Base-by-base conservation (phyloP, 257 asterid genomes). In the Leptodermis oblonga region DNA sequence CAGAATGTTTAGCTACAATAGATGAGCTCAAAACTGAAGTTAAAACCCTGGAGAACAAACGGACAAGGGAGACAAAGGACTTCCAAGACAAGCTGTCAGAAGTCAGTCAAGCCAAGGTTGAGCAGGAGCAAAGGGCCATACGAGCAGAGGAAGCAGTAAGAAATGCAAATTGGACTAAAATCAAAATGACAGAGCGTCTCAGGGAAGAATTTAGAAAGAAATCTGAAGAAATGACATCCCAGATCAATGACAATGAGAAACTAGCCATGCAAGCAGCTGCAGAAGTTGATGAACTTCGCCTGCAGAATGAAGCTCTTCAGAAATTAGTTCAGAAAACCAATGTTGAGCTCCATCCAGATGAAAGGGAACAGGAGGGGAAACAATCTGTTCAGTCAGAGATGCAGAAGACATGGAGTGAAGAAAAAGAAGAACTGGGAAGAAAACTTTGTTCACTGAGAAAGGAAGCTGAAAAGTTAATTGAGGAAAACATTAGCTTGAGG, bases 81-180 rank as follows among this genome's bases (percentile, higher is more conserved):
- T 88, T 84, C 70, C 85, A 84, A 71, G 87, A 83, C 63, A 85
- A 88, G 49, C 72, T 88, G 69, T 80, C 83, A 80, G 83, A 73
- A 70, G 77, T 80, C 22, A 80, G 80, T 64, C 74, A 76, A 68
- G 86, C 78, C 48, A 90, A 81, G 79, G 77, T 74, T 51, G 83
- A 80, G 76, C 90, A 78, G 86, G 98, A 90, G 79, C 86, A 85
- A 68, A 87, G 94, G 84, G 96, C 96, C 67, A 75, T 76, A 65
- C 69, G 70, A 81, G 94, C 96, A 70, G 97, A 90, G 82, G 97
- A 90, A 60, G 90, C 89, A 61, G 65, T 90, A 67, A 80, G 86
- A 77, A 87, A 84, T 77, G 76, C 81, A 64, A 81, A 82, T 73
- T 56, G 70, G 83, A 79, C 73, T 79, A 83, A 80, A 64, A 81